A percentile compares a stretch with the other conserved stretches of the same genome.
Conservation (phyloP, 2,329 filamentous ascomycete genomes). For the Ophiocordyceps polyrhachis-furcata region DNA sequence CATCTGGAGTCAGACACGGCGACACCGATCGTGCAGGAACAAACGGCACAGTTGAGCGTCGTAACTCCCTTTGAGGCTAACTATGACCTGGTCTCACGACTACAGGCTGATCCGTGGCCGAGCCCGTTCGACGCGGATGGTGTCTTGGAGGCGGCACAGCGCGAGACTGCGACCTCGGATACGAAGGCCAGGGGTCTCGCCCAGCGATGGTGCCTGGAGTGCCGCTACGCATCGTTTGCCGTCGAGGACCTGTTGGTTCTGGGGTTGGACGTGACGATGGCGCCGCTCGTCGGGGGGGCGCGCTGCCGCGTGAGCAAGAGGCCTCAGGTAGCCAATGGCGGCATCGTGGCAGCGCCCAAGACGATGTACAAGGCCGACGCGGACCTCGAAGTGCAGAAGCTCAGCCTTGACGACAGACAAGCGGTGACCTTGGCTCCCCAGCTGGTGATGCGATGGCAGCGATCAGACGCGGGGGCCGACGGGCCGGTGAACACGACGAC, state of each 20-base stretch:
- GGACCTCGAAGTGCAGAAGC: slow-evolving; percentile 54
- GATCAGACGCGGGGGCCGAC: slow-evolving; percentile 20
- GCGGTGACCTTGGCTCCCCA: slow-evolving; percentile 56
- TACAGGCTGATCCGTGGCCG: slow-evolving; percentile 69
- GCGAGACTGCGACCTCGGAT: slow-evolving; percentile 6
- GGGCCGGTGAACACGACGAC: slow-evolving; percentile 38
- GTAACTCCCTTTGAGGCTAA: slow-evolving; percentile 79
- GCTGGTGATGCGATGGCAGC: slow-evolving; percentile 61
- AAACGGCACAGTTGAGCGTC: slow-evolving; percentile 51
- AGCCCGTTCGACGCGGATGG: slow-evolving; percentile 56
- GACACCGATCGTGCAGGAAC: slow-evolving; percentile 60
- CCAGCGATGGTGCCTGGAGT: slow-evolving; percentile 66
- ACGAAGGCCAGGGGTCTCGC: slow-evolving; percentile 38
- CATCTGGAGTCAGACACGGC: slow-evolving; percentile 60
- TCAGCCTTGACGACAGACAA: slow-evolving; percentile 63
- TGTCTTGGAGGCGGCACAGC: slow-evolving; percentile 15
- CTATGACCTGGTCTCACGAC: slow-evolving; percentile 66
- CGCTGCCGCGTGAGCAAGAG: slow-evolving; percentile 30
- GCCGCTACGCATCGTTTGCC: slow-evolving; percentile 60
- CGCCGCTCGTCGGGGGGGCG: slow-evolving; percentile 42
- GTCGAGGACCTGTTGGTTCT: slow-evolving; percentile 46
- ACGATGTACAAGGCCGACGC: slow-evolving; percentile 57
- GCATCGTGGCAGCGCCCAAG: slow-evolving; percentile 39
- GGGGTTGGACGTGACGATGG: slow-evolving; percentile 42
- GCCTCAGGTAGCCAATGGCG: slow-evolving; percentile 19